Evolutionary conservation across 345 rosid genomes (phyloP).

Genomic region (Orychophragmus violaceus): DNA sequence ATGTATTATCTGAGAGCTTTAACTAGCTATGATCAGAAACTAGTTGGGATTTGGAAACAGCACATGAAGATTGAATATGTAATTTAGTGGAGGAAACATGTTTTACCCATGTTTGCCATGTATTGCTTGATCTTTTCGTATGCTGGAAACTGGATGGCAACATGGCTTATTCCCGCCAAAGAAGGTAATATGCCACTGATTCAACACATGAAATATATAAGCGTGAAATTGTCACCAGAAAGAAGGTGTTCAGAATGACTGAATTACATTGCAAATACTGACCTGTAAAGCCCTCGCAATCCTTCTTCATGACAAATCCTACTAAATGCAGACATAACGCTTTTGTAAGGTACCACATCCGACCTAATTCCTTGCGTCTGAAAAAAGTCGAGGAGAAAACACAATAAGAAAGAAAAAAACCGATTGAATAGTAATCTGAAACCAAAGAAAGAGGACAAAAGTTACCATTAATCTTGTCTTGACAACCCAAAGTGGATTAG

Average conservation of each 20-base stretch:
- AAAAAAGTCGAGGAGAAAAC: not conserved
- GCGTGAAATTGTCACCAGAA: not conserved
- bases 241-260: not conserved
- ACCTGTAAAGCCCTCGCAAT: conserved; percentile 87
- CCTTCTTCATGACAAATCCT: conserved; percentile 88
- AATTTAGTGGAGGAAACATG: not conserved
- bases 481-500: conserved; percentile 98
- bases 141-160: conserved; percentile 94
- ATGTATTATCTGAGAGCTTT: conserved; percentile 50
- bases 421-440: not conserved
- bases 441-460: conserved; percentile 9
- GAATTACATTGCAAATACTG: conserved; percentile 12
- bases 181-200: conserved; percentile 94
- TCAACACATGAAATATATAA: conserved; percentile 13
- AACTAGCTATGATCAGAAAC: conserved; percentile 28
- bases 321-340: conserved; percentile 64
- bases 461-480: conserved; percentile 93
- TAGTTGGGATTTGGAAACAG: not conserved
- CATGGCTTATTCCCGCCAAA: conserved; percentile 87
- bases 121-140: conserved; percentile 81
- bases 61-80: not conserved
- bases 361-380: conserved; percentile 72
- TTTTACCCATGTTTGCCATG: conserved; percentile 66
- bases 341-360: conserved; percentile 73
- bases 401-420: not conserved